Evolutionary conservation across 768 basidiomycete genomes (phyloP).

Genomic region (Tulasnella sp.): DNA sequence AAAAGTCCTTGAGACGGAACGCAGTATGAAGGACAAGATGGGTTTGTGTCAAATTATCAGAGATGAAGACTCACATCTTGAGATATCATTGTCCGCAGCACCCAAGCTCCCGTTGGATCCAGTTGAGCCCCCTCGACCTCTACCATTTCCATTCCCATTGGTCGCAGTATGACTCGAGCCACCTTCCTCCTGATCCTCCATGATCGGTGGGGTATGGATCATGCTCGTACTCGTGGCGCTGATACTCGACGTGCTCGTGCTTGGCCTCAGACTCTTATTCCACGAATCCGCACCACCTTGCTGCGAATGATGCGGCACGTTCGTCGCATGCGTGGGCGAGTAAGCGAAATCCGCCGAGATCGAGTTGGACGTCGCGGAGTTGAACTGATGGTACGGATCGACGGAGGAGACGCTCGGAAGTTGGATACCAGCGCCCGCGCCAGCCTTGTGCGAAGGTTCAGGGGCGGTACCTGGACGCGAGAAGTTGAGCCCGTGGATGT

Average conservation of each 20-base stretch:
- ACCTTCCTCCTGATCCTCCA: conserved; percentile 7
- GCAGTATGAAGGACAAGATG: neutral
- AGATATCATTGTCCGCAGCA: conserved; percentile 10
- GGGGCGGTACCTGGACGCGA: conserved; percentile 20
- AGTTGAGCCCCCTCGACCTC: neutral
- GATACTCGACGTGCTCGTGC: conserved; percentile 5
- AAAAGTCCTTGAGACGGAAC: neutral
- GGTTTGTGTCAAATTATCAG: too few species aligned
- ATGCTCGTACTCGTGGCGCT: conserved; percentile 3
- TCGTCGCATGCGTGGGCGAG: conserved; percentile 39
- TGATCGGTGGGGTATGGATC: conserved; percentile 15
- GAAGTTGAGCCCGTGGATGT: neutral
- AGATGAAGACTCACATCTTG: conserved; percentile 14
- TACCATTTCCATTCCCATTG: neutral
- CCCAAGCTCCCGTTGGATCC: conserved; percentile 1
- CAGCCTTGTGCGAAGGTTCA: conserved; percentile 31
- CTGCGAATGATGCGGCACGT: neutral
- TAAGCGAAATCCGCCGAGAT: conserved; percentile 73
- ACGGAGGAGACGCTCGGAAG: conserved; percentile 40
- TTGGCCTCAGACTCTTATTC: conserved; percentile 7
- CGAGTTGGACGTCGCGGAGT: conserved; percentile 40
- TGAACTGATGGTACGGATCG: conserved; percentile 34
- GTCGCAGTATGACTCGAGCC: neutral
- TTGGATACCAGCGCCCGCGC: conserved; percentile 56
- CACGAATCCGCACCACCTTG: neutral